Conservation (phyloP, 1,284 basidiomycete genomes). For the Trichosporon ovoides region DNA sequence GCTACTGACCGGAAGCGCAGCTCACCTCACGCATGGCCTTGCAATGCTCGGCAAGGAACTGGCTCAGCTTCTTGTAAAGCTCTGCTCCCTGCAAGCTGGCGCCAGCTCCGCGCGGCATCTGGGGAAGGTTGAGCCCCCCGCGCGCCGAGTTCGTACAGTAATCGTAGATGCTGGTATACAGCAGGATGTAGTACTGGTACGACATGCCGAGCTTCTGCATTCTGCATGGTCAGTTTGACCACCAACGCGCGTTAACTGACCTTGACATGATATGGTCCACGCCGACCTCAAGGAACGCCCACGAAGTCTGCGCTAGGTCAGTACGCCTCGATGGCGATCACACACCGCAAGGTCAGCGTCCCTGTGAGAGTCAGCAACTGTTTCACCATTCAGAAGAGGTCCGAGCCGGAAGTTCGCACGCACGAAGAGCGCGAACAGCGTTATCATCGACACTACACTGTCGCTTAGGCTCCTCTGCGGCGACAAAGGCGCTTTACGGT, state of each 20-base stretch:
- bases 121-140: constrained; percentile 20
- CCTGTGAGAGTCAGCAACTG: constrained; percentile 19
- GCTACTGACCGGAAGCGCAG: constrained; percentile 21
- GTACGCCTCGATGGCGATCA: background rate
- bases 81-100: constrained; percentile 94
- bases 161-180: constrained; percentile 93
- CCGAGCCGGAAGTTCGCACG: too few species aligned
- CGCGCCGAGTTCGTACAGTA: constrained; percentile 64
- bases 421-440: too few species aligned
- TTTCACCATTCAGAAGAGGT: too few species aligned
- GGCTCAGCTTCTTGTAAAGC: constrained; percentile 81
- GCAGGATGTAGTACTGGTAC: constrained; percentile 84
- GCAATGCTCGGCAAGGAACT: constrained; percentile 77
- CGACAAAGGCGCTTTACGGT: too few species aligned
- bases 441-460: too few species aligned
- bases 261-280: constrained; percentile 89
- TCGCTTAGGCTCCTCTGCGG: too few species aligned
- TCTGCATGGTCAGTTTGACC: constrained; percentile 37
- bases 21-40: constrained; percentile 61
- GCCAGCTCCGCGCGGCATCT: constrained; percentile 57
- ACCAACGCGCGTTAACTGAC: constrained; percentile 25
- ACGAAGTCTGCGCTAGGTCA: constrained; percentile 60
- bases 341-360: constrained; percentile 33
- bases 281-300: constrained; percentile 80
- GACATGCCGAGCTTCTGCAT: constrained; percentile 75